Evolutionary conservation across 1,139 yeast species (phyloP), one percentile per base, ranked within the genome.

Genomic region (Zygosaccharomyces pseudobailii): DNA sequence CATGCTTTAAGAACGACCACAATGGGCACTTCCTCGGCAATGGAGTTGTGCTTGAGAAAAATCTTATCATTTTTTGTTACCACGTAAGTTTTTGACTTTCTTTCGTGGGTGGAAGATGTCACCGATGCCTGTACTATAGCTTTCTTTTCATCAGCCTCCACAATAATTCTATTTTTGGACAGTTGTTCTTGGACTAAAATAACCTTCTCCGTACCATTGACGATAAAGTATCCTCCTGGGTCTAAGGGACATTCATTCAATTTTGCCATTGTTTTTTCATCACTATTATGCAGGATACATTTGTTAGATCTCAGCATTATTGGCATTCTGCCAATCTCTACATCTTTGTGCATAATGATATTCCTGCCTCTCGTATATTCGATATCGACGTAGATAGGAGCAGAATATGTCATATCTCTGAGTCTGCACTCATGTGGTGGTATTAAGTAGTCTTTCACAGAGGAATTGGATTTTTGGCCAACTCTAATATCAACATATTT

Each of bases 151-250:
- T 92, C 98, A 0, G 96, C 92, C 68, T 92, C 99, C 9, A 92
- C 98, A 63, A 92, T 89, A 62, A 92, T 94, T 78, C 99, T 87
- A 70, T 92, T 92, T 70, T 92, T 92, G 45, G 96, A 85, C 65
- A 92, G 75, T 72, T 92, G 99, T 69, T 92, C 99, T 69, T 92
- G 99, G 40, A 92, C 95, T 58, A 92, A 77, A 54, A 92, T 94
- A 41, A 92, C 99, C 66, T 92, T 92, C 66, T 92, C 99, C 0
- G 98, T 92, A 66, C 99, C 99, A 65, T 92, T 92, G 40, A 92
- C 97, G 60, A 92, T 85, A 60, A 92, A 92, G 63, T 92, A 92
- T 58, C 99, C 99, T 69, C 99, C 99, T 4, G 98, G 98, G 68
- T 92, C 98, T 45, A 92, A 73, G 0, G 99, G 99, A 68, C 99